Conservation (phyloP, 306 rosid genomes). For the Vigna reflexopilosa region DNA sequence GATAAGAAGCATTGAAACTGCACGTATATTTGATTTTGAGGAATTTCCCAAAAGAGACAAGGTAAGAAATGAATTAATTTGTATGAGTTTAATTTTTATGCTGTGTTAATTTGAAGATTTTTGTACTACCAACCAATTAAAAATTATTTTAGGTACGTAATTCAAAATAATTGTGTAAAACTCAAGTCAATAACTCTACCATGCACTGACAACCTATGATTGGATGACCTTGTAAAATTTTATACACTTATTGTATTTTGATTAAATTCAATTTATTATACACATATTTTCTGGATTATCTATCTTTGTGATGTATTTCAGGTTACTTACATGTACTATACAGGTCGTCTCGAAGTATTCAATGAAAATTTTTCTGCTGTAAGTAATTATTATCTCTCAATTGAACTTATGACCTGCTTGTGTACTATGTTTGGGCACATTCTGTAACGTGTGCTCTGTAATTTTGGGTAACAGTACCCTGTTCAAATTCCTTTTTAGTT, state of each 20-base stretch:
- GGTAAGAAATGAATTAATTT: constrained; percentile 57
- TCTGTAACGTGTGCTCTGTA: constrained; percentile 11
- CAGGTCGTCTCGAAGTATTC: constrained; percentile 99
- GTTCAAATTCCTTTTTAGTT: not conserved
- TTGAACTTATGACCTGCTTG: constrained; percentile 30
- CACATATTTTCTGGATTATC: constrained; percentile 31
- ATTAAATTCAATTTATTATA: not conserved
- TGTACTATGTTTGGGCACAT: constrained; percentile 9
- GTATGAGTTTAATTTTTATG: not conserved
- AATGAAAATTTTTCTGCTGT: constrained; percentile 94
- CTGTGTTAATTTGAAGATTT: not conserved
- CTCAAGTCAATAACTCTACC: not conserved
- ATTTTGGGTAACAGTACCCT: constrained; percentile 14
- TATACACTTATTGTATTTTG: not conserved
- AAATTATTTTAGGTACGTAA: not conserved
- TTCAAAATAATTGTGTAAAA: not conserved
- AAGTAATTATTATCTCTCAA: constrained; percentile 53
- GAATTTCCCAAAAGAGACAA: constrained; percentile 95
- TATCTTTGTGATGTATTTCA: constrained; percentile 51
- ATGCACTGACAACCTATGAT: not conserved
- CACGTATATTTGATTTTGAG: constrained; percentile 94
- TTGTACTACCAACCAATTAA: not conserved
- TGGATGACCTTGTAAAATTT: not conserved
- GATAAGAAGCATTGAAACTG: constrained; percentile 96
- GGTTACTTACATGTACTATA: constrained; percentile 98